Evolutionary conservation across 208 protist genomes (phyloP), one percentile per base, ranked within the genome.

Genomic region (Crithidia thermophila): DNA sequence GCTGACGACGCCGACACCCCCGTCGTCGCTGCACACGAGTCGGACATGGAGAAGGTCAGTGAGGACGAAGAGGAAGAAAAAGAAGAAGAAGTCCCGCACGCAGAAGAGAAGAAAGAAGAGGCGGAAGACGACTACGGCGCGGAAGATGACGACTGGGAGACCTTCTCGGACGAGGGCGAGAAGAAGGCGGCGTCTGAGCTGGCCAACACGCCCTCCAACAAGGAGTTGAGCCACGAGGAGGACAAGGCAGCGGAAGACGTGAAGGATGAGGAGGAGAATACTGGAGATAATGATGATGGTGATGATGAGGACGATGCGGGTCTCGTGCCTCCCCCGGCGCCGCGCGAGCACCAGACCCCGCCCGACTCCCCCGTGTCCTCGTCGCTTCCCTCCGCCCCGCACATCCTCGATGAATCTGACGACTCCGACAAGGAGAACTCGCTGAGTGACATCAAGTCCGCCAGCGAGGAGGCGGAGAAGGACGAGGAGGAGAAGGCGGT

Each of bases 141-240:
- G 13, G 47, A 39, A 1, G 56, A 50, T 16, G 66, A 64, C 65
- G 65, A 47, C 25, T 71, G 65, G 65, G 65, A 71, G 31, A 45
- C 33, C 18, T 0, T 63, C 16, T 71, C 45, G 18, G 31, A n/a
- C 43, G 30, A 70, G 14, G 34, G 9, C 10, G 50, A 42, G 23
- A 40, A 33, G 14, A 1, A n/a, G 31, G 37, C 14, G 13, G 40
- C 39, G 21, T 18, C 34, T 3, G 14, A 33, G 14, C 18, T 4
- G 1, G 18, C 18, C 9, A 34, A 46, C 10, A 36, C 39, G 18
- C 39, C 55, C 13, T 34, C 25, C 3, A 4, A 4, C 14, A 6
- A 46, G 40, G 14, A 46, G 14, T 4, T n/a, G 14, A 46, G 40
- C 40, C 40, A 30, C 4, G 5, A 50, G 20, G 21, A 50, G 45